Conservation (phyloP, 495 filamentous ascomycete genomes). For the Oleoguttula mirabilis region DNA sequence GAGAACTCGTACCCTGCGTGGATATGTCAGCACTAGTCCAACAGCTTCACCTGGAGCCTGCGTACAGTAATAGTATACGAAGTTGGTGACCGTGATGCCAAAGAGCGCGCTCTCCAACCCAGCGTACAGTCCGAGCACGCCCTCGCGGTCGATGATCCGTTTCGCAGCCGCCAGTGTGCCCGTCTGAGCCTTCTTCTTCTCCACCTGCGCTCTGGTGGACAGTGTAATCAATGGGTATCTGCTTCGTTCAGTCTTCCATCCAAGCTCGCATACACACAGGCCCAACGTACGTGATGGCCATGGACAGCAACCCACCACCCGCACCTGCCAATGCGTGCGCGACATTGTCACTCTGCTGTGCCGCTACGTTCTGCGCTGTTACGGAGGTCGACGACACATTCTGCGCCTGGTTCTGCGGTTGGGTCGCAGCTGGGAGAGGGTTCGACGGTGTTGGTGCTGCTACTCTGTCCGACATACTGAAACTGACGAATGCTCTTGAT, state of each 20-base stretch:
- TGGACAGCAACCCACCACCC: constrained; percentile 82
- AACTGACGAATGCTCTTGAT: too few species aligned
- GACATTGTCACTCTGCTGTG: constrained; percentile 78
- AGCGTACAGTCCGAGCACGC: constrained; percentile 73
- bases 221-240: constrained; percentile 96
- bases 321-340: constrained; percentile 80
- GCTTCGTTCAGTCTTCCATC: constrained; percentile 7
- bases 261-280: constrained; percentile 7
- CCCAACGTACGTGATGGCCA: constrained; percentile 69
- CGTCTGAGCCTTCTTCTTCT: constrained; percentile 82
- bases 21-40: too few species aligned
- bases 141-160: constrained; percentile 83
- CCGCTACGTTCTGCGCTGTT: constrained; percentile 34
- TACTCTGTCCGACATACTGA: constrained; percentile 8
- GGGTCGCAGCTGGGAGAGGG: constrained; percentile 9
- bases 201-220: constrained; percentile 93
- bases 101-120: constrained; percentile 86
- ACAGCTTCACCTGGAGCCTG: too few species aligned
- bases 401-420: constrained; percentile 5
- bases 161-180: constrained; percentile 68
- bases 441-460: constrained; percentile 11
- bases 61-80: constrained; percentile 97
- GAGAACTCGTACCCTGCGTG: constrained; percentile 96
- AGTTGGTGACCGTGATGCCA: constrained; percentile 96
- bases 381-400: constrained; percentile 26